Base-by-base conservation (phyloP, 1,139 yeast species). In the Meyerozyma smithsonii region DNA sequence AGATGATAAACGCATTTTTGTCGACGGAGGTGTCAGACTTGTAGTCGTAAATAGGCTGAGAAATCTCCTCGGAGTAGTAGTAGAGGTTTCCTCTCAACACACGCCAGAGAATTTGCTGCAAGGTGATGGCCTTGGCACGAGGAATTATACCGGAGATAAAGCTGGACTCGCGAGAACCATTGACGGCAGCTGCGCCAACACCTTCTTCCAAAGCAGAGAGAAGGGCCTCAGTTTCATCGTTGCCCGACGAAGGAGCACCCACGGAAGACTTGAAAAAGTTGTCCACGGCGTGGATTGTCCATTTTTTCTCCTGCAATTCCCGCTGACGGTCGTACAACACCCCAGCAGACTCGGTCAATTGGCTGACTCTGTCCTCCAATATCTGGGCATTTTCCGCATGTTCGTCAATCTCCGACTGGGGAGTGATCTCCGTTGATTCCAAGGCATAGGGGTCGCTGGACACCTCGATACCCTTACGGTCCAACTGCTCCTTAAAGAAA, bases 101-200 rank as follows among this genome's bases (percentile, higher is more conserved):
- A 64, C 98, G 78, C 97, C 97, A 92, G 48, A 94, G 71, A 40
- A 94, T 88, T 52, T 88, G 86, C 58, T 89, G 95, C 50, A 92
- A 68, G 4, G 85, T 73, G 36, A 72, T 69, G 39, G 84, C 79
- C 56, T 85, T 85, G 19, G 75, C 77, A 43, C 94, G 77, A 45
- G 80, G 77, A 38, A 94, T 84, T 8, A 88, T 87, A 51, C 98
- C 98, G 19, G 94, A 73, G 32, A 90, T 81, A 51, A 85, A 87
- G 23, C 64, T 62, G 49, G 64, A 52, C 11, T 52, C 41, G 36
- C 50, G 44, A 23, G 25, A 23, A 23, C 25, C 25, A 6, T 23
- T 23, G 25, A 11, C 25, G n/a, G 15, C 48, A 34, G 7, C 49
- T 49, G 32, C 44, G 11, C 30, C 30, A 4, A 54, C 59, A 23